These are phyloP conservation scores for Candida rishiriensis DNA, from an alignment of 805 yeast genomes.

Conservation along the genomic window DNA sequence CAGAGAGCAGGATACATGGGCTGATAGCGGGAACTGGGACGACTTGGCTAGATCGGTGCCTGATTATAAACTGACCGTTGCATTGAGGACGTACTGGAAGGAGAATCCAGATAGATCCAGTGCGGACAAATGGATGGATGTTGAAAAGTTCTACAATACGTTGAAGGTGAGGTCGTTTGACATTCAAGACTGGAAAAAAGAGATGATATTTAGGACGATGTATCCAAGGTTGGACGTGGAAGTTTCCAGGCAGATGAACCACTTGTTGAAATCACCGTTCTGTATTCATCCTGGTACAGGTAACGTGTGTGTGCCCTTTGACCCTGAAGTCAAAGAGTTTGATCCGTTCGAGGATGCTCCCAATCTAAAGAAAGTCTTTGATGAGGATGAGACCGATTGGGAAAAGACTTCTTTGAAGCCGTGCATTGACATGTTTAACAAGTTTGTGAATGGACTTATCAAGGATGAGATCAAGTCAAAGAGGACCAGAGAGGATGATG, in stretches of 20 bases:
- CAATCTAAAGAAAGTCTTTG: conserved; percentile 56
- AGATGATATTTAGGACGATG: conserved; percentile 69
- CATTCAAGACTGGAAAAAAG: conserved; percentile 67
- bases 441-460: conserved; percentile 53
- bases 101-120: conserved; percentile 48
- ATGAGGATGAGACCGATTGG: conserved; percentile 57
- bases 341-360: conserved; percentile 76
- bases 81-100: conserved; percentile 58
- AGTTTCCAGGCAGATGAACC: conserved; percentile 85
- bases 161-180: conserved; percentile 34
- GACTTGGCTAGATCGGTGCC: conserved; percentile 60
- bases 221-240: conserved; percentile 93
- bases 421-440: conserved; percentile 60
- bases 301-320: conserved; percentile 87
- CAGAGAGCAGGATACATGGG: conserved; percentile 87
- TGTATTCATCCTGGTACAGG: conserved; percentile 97
- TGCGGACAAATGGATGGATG: conserved; percentile 73
- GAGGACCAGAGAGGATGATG: conserved; percentile 29
- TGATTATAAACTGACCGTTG: conserved; percentile 50
- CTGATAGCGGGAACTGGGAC: conserved; percentile 45
- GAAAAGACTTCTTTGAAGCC: conserved; percentile 69
- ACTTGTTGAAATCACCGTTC: conserved; percentile 91
- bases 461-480: conserved; percentile 47
- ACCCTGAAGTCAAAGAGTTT: conserved; percentile 50
- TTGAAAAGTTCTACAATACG: conserved; percentile 46